phyloP scores from a whole-genome alignment of 768 basidiomycete genomes.

The Pleurotus giganteus region DNA sequence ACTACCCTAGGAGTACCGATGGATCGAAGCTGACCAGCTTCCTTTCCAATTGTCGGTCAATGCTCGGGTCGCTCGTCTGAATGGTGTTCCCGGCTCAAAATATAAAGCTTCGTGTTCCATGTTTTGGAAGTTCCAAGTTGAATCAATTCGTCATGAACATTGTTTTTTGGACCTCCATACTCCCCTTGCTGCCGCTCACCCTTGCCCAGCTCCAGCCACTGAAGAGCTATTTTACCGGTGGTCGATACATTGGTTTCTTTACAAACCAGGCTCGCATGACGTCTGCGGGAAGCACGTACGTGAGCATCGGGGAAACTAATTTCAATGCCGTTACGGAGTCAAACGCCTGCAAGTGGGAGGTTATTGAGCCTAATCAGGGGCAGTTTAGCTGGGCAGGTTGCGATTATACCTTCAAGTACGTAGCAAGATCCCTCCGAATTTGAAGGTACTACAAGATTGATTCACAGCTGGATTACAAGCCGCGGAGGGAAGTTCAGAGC shows the following conservation, averaged over 20 bases:
- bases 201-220: not conserved
- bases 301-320: not conserved
- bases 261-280: not conserved
- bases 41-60: no score
- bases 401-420: not conserved
- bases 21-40: no score
- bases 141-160: not conserved
- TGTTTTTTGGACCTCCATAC: not conserved
- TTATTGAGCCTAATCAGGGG: not conserved
- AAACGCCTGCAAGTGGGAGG: not conserved
- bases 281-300: not conserved
- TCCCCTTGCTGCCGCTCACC: not conserved
- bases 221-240: not conserved
- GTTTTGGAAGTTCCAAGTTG: no score
- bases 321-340: not conserved
- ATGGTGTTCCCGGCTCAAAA: no score
- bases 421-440: not conserved
- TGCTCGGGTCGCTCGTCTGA: no score
- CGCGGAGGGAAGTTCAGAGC: constrained; percentile 42
- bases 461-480: constrained; percentile 5
- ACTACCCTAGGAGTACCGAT: no score
- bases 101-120: no score
- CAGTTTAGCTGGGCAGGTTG: not conserved
- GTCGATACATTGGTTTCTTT: not conserved
- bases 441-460: not conserved